Evolutionary conservation across 805 yeast species (phyloP), one percentile per base, ranked within the genome.

Genomic region (Phaffomyces antillensis): DNA sequence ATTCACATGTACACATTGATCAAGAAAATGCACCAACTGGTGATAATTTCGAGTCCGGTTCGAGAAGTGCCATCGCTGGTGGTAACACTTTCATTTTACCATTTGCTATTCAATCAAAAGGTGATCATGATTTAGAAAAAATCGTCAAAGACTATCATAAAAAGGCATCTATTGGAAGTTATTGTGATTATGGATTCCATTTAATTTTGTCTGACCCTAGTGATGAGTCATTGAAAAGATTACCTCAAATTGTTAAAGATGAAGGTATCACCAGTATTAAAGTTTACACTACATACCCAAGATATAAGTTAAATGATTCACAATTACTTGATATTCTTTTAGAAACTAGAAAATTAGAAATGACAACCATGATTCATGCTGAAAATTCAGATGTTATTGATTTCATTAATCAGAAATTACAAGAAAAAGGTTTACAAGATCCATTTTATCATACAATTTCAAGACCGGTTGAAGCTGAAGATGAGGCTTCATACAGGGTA

Each of bases 311-410:
- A 24, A 56, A 58, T 28, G 78, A 73, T 47, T 58, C 62, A 17
- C 68, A 71, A 44, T 49, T 73, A 24, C 48, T 73, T 54, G 64
- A 63, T 16, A 63, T 70, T 6, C 48, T 73, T 49, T 52, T 63
- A 16, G 66, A 64, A 18, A 67, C 70, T 8, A 61, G 76, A 36
- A 62, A 64, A 41, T 52, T 67, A 32, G 67, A 69, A 11, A 64
- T 73, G 52, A 73, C 77, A 7, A 68, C 72, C 1, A 71, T 73
- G 75, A 66, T 72, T 24, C 78, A 73, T 50, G 77, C 78, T n/a
- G 78, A 73, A 51, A 72, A 72, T 53, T 64, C 71, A 40, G 77
- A 73, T 45, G 64, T 73, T 39, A 71, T 73, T 38, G 60, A 61
- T 26, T 70, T 66, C 50, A 59, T 70, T 47, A 66, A 63, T 44